Base-by-base conservation (phyloP, 1,284 basidiomycete genomes). In the Ustilago xerochloae region DNA sequence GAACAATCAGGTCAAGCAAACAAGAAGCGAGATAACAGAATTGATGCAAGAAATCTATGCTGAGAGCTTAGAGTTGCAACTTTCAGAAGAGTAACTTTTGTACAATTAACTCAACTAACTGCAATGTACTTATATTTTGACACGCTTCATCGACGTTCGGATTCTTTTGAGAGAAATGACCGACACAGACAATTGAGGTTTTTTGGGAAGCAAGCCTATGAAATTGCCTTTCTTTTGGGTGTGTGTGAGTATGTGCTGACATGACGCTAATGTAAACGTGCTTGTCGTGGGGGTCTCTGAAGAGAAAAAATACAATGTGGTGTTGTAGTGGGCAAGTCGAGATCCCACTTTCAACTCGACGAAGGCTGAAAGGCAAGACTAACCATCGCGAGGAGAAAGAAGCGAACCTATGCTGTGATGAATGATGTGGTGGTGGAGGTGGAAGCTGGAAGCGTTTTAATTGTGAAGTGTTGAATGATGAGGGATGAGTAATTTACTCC, bases 31-130 rank as follows among this genome's bases (percentile, higher is more conserved):
- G n/a, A 62, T 78, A 41, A 35, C 48, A 10, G 56, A 77, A 13
- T 36, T 64, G 43, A 77, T 78, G 71, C 68, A 66, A 18, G 71
- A 78, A 15, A 56, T 77, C 18, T 60, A 61, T 35, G 77, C 75
- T 18, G 77, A 78, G 39, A 53, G 53, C 18, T 41, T 71, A 20
- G 76, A 78, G 24, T 35, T 78, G 51, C 59, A 71, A 18, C 38
- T 63, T 29, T 43, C 52, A 32, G 47, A 55, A 8, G 50, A 18
- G 5, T 61, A 41, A 24, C 8, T 13, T 20, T 18, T 38, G 3
- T 15, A 5, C 22, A 35, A 26, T 8, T 29, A 22, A 8, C n/a
- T 33, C 50, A 41, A 26, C 4, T 29, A 22, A 8, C n/a, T 33
- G 36, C 28, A 30, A 16, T 20, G 1, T 28, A 33, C 8, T 18